These are phyloP conservation scores for Penicillium macrosclerotiorum DNA, from an alignment of 495 filamentous ascomycete species.

Conservation along the genomic window DNA sequence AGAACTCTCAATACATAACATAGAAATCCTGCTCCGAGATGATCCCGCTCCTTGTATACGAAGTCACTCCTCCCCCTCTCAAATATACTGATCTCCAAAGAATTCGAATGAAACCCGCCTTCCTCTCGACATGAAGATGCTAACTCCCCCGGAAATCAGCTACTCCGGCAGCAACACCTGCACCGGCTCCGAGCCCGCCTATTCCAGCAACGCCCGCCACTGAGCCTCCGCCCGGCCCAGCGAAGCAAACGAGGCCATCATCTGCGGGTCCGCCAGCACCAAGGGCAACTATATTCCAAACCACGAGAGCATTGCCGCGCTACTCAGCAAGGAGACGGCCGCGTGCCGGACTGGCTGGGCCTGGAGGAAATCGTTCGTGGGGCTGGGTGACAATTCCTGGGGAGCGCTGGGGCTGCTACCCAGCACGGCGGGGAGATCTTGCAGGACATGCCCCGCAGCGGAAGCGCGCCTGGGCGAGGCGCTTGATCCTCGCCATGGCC, in stretches of 20 bases:
- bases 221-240: conserved; percentile 32
- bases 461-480: too few species aligned
- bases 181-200: conserved; percentile 58
- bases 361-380: conserved; percentile 52
- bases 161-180: conserved; percentile 27
- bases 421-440: conserved; percentile 45
- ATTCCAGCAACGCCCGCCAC: conserved; percentile 29
- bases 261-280: conserved; percentile 36
- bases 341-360: conserved; percentile 42
- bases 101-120: not conserved
- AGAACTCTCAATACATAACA: too few species aligned
- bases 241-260: conserved; percentile 35
- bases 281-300: conserved; percentile 4
- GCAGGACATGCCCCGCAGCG: conserved; percentile 52
- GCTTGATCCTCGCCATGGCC: conserved; percentile 23
- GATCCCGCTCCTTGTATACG: too few species aligned
- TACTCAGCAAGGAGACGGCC: conserved; percentile 44
- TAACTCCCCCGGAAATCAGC: too few species aligned
- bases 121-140: too few species aligned
- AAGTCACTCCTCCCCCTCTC: too few species aligned
- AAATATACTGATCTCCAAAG: too few species aligned
- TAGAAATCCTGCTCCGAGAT: too few species aligned
- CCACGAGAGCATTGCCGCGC: conserved; percentile 30
- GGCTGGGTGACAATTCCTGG: conserved; percentile 29
- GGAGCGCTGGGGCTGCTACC: conserved; percentile 26